phyloP scores from a whole-genome alignment of 352 stramenopile species.

The Elongisporangium prolatum region DNA sequence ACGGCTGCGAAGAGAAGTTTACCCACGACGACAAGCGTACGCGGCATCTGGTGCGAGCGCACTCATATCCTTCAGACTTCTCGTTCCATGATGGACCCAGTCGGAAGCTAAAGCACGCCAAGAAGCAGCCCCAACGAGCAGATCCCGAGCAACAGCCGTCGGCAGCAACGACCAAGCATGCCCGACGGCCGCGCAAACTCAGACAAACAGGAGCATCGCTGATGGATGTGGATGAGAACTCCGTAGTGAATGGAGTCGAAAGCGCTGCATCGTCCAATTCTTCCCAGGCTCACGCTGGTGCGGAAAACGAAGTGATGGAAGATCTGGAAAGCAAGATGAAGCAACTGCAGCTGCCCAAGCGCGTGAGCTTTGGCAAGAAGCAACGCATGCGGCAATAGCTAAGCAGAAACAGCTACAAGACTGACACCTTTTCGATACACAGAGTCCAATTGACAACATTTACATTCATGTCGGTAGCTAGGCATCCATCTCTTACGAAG shows the following conservation, averaged over 20 bases:
- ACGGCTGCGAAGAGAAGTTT: slow-evolving; percentile 40
- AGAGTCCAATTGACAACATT: neutral
- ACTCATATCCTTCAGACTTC: slow-evolving; percentile 38
- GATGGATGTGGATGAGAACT: slow-evolving; percentile 20
- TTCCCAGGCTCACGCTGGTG: slow-evolving; percentile 1
- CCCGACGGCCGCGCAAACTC: neutral
- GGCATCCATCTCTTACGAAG: slow-evolving; percentile 10
- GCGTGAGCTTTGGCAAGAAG: slow-evolving; percentile 25
- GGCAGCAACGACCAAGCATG: slow-evolving; percentile 10
- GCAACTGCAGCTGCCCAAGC: slow-evolving; percentile 27
- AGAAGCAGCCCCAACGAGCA: slow-evolving; percentile 8
- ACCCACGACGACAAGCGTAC: slow-evolving; percentile 47
- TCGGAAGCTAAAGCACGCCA: slow-evolving; percentile 11
- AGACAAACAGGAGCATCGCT: neutral
- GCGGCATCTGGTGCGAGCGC: slow-evolving; percentile 31
- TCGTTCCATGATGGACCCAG: slow-evolving; percentile 25
- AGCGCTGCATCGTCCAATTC: neutral
- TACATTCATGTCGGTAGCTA: slow-evolving; percentile 2
- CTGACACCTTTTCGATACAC: neutral
- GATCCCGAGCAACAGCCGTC: slow-evolving; percentile 20
- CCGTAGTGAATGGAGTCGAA: neutral
- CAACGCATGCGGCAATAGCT: slow-evolving; percentile 5
- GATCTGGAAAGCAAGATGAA: slow-evolving; percentile 21
- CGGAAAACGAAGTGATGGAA: slow-evolving; percentile 18
- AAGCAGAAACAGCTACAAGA: neutral